phyloP scores from a whole-genome alignment of 2,329 filamentous ascomycete species.

The Monascus ruber region DNA sequence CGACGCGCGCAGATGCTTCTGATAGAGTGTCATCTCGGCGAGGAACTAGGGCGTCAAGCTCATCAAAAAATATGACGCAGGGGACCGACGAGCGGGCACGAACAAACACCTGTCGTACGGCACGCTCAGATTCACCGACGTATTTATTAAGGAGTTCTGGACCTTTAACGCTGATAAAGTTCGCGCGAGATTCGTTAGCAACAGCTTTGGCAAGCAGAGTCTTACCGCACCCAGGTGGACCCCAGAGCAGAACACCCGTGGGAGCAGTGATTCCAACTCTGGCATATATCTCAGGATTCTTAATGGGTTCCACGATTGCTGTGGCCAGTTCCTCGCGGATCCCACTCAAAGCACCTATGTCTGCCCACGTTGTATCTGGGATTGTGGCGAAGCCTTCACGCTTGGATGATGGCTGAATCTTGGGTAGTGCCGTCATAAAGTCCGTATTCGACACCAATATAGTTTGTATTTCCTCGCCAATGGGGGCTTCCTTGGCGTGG shows the following conservation, averaged over 20 bases:
- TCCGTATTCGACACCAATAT: slow-evolving; percentile 53
- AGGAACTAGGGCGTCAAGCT: slow-evolving; percentile 85
- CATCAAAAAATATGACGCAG: slow-evolving; percentile 96
- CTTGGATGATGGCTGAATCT: slow-evolving; percentile 69
- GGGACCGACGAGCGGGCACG: slow-evolving; percentile 77
- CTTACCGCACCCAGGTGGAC: slow-evolving; percentile 92
- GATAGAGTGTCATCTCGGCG: slow-evolving; percentile 66
- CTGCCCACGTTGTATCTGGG: slow-evolving; percentile 82
- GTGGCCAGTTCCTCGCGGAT: slow-evolving; percentile 71
- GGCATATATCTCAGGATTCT: slow-evolving; percentile 64
- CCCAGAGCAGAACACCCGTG: slow-evolving; percentile 87
- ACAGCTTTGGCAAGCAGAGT: slow-evolving; percentile 93
- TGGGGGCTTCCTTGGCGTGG: slow-evolving; percentile 40
- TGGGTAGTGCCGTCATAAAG: slow-evolving; percentile 63
- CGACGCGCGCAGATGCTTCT: slow-evolving; percentile 77
- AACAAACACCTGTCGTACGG: slow-evolving; percentile 82
- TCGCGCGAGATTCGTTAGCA: slow-evolving; percentile 87
- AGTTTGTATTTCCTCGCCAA: slow-evolving; percentile 43
- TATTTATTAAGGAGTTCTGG: slow-evolving; percentile 96
- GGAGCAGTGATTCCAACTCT: slow-evolving; percentile 68
- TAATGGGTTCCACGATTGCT: slow-evolving; percentile 84
- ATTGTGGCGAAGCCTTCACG: slow-evolving; percentile 92
- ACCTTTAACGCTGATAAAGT: slow-evolving; percentile 96
- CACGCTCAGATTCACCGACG: slow-evolving; percentile 89
- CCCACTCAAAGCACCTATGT: slow-evolving; percentile 74